Base-by-base conservation (phyloP, 805 yeast genomes). In the Nakazawaea wyomingensis region DNA sequence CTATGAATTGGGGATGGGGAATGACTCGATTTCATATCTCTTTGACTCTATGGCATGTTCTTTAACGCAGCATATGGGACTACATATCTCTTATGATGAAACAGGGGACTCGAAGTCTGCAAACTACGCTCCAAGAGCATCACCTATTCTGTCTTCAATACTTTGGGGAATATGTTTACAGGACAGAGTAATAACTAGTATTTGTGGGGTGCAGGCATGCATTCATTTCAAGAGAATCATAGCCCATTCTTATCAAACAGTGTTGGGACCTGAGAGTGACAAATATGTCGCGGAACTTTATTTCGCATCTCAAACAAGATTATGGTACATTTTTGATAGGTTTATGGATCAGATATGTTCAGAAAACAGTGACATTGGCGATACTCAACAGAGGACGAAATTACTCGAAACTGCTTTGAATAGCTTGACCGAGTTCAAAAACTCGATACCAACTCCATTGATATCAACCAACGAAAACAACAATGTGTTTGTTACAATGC, bases 271-370 rank as follows among this genome's bases (percentile, higher is more conserved):
- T 3, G 38, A 27, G 3, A 46, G 45, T 29, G 38, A 44, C 0
- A 29, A 35, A 13, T 52, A 56, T 38, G 14, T 51, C 1, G 29
- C 46, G 6, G 66, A 62, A 24, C 29, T 54, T n/a, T 41, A 51
- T 5, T 61, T 61, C 24, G 50, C 62, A 11, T 58, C 52, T 31
- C 41, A 44, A 10, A 44, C 57, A 1, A 50, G 65, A 28, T 36
- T 61, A 9, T 57, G 59, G 59, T 62, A 62, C 41, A 56, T 60
- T 3, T 48, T 45, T 35, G 68, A 62, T 39, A 45, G 66, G 33
- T 62, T 59, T 37, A 50, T 55, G 24, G 68, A 62, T 47, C 66
- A 62, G 44, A 61, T 62, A 3, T 53, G 55, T 28, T 59, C 66
- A 0, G 51, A 52, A 13, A 54, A 53, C 27, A 56, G 57, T 37